phyloP scores from a whole-genome alignment of 202 grass and related monocot species.

The Dendrocalamus latiflorus region DNA sequence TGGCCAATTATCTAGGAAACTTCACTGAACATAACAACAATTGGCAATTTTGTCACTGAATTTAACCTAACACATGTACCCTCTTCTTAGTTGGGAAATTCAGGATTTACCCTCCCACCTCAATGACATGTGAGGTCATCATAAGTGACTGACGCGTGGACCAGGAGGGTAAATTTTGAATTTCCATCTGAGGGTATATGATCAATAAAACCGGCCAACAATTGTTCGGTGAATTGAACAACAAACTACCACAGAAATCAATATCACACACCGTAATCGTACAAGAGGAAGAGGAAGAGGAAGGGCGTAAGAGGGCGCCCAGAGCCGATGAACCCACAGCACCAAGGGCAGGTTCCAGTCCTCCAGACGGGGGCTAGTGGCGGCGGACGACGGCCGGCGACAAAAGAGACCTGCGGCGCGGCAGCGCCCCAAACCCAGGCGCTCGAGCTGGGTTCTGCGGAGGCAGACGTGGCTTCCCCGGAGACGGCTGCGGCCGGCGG shows the following conservation, averaged over 20 bases:
- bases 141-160: no score
- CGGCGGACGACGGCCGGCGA: no score
- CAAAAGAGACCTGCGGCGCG: no score
- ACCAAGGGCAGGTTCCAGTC: background rate
- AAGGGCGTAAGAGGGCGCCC: background rate
- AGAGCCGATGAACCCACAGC: background rate
- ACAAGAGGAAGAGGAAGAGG: background rate
- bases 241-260: background rate
- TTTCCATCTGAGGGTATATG: no score
- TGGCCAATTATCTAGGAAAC: background rate
- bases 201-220: no score
- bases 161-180: no score
- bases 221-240: background rate
- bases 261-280: background rate
- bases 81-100: no score
- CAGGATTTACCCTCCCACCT: no score
- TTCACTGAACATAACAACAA: background rate
- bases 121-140: no score
- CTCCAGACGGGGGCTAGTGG: background rate
- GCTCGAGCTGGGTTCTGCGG: background rate
- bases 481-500: no score
- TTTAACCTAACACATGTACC: background rate
- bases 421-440: background rate
- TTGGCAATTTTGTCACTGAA: background rate
- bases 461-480: background rate